Base-by-base conservation (phyloP, 352 stramenopile species). In the Phytopythium chamaehyphon region DNA sequence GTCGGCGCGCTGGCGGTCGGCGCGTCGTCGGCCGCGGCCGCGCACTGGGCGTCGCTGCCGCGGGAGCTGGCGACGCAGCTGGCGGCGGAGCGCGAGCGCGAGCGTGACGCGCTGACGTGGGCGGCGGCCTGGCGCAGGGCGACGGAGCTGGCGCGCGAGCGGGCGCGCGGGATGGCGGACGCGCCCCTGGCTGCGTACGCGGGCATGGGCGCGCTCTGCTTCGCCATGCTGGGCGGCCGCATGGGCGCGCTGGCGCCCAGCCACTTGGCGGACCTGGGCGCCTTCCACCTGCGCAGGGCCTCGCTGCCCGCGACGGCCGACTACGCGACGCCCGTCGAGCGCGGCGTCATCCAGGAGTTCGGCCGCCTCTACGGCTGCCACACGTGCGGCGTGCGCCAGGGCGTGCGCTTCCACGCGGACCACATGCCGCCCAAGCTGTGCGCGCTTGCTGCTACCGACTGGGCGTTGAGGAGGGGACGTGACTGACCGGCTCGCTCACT, bases 341-440 rank as follows among this genome's bases (percentile, higher is more conserved):
- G 80, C 45, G 73, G 71, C 2, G 62, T 93, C 24, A 86, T 93
- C 40, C 80, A 90, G 48, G 71, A 89, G 59, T 90, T 93, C 48
- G 84, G 84, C 1, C 67, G 84, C 8, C 69, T 88, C 16, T 92
- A 73, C 35, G 84, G 84, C 16, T 95, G 84, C 59, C 84, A 95
- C 57, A 95, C 84, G 19, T 95, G 84, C 47, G 84, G 84, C 19
- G 56, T 82, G 9, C 86, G 85, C 57, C 64, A 54, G 8, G 75
- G 69, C 7, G 68, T 83, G 48, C 75, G 76, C 47, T 95, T 86
- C 45, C 80, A 92, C 40, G 84, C 77, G 40, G 84, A 95, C 50
- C 84, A 95, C 65, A 88, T 90, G 80, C 84, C 84, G 1, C 84
- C 82, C n/a, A 91, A 86, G 61, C 53, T 84, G 84, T 93, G 69